Evolutionary conservation across 148 eudicot species (phyloP), one percentile per base, ranked within the genome.

Genomic region (Rhododendron molle): DNA sequence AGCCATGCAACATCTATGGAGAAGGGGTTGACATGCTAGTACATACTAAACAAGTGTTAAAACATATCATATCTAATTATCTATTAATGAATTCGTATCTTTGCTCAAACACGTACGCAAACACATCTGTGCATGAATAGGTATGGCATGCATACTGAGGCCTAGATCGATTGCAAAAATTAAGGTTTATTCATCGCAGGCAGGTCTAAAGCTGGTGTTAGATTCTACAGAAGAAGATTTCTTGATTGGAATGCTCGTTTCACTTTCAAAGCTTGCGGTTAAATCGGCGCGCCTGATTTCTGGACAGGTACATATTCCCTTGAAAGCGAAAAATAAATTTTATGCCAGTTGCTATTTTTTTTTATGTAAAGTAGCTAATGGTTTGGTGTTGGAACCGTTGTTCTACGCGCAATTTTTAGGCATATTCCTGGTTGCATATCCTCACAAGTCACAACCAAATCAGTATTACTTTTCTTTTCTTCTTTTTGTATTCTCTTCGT

Each of bases 181-280:
- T 38, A 86, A 82, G 49, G 80, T 72, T 80, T 60, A n/a, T 86
- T 76, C 86, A 32, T 83, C 86, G 90, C 92, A 96, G 99, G 91
- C 88, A 82, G 96, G 98, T 89, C 88, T 90, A 69, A 92, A 92
- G 87, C 93, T 96, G 88, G 86, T 93, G 50, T 84, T 77, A 84
- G 91, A 87, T 86, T 88, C 90, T 77, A 87, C 84, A 38, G 98
- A 92, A 87, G 97, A 92, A 71, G 92, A 90, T 71, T 89, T 92
- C 79, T 86, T 90, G 81, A 87, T 71, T 36, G 83, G 90, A 65
- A 89, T 96, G 97, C 83, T 95, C 88, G 90, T 92, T 83, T 93
- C 97, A 82, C 97, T 96, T 81, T 90, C 99, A 46, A 93, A 90
- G 88, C 89, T 96, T 87, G 94, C 95, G 86, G 88, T 88, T 56